Conservation (phyloP, 2,329 filamentous ascomycete genomes). For the Diaporthe sp. region DNA sequence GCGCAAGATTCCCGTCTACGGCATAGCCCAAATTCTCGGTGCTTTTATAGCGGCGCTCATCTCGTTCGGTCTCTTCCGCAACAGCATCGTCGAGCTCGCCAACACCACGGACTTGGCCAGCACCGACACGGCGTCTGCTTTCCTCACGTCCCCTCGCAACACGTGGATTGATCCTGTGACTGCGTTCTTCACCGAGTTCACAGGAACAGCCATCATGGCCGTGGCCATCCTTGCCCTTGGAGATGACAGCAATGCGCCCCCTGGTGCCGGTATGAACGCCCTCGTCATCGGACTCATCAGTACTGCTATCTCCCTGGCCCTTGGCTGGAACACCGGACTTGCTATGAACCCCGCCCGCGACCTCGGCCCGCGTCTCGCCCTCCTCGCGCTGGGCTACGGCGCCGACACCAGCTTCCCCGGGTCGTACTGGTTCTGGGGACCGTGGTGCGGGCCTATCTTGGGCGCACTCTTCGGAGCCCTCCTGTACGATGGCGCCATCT, state of each 20-base stretch:
- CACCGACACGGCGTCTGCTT: conserved; percentile 53
- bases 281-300: conserved; percentile 62
- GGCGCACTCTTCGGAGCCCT: conserved; percentile 60
- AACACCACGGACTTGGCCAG: conserved; percentile 42
- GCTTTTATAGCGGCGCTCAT: conserved; percentile 64
- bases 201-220: conserved; percentile 57
- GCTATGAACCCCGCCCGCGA: conserved; percentile 65
- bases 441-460: conserved; percentile 54
- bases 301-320: conserved; percentile 53
- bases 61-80: conserved; percentile 59
- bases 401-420: conserved; percentile 54
- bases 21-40: conserved; percentile 65
- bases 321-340: conserved; percentile 62
- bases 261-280: conserved; percentile 65
- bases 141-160: conserved; percentile 60
- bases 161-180: conserved; percentile 53
- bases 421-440: conserved; percentile 62
- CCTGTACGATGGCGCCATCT: conserved; percentile 65
- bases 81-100: conserved; percentile 50
- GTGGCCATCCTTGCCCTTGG: conserved; percentile 60
- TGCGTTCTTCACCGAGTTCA: conserved; percentile 63
- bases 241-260: conserved; percentile 61
- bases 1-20: conserved; percentile 63
- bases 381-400: conserved; percentile 60
- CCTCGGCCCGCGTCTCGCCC: conserved; percentile 62